A percentile compares a stretch with the other conserved stretches of the same genome.
These are phyloP conservation scores for Helichrysum umbraculigerum DNA, from an alignment of 129 eudicot genomes.

Conservation along the genomic window DNA sequence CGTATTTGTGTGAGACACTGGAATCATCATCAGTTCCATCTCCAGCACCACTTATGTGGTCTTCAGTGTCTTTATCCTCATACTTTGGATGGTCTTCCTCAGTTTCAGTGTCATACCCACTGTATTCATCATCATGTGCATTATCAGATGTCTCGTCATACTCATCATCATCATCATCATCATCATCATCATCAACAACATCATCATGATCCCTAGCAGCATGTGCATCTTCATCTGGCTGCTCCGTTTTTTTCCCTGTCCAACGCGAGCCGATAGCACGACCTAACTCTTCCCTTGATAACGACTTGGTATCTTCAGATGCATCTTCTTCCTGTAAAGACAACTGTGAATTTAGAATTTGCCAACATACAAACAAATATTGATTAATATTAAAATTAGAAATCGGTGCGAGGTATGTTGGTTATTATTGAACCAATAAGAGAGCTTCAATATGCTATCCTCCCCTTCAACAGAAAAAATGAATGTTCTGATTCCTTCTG, in stretches of 20 bases:
- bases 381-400: not conserved
- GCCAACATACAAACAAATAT: not conserved
- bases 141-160: conserved; percentile 49
- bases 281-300: conserved; percentile 93
- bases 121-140: conserved; percentile 58
- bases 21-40: conserved; percentile 53
- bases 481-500: not conserved
- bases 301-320: conserved; percentile 47
- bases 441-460: conserved; percentile 3
- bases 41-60: conserved; percentile 41
- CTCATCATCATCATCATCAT: conserved; percentile 39
- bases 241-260: conserved; percentile 81
- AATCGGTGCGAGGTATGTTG: not conserved
- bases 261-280: conserved; percentile 92
- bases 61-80: conserved; percentile 58
- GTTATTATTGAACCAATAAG: conserved; percentile 14
- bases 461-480: conserved; percentile 7
- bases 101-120: conserved; percentile 68
- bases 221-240: conserved; percentile 38
- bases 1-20: conserved; percentile 52
- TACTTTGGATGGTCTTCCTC: conserved; percentile 60
- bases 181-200: conserved; percentile 37
- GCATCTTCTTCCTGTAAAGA: conserved; percentile 46
- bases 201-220: conserved; percentile 27
- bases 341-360: not conserved